Conservation (phyloP, 139 green algal species). For the Nannochloris sp. region DNA sequence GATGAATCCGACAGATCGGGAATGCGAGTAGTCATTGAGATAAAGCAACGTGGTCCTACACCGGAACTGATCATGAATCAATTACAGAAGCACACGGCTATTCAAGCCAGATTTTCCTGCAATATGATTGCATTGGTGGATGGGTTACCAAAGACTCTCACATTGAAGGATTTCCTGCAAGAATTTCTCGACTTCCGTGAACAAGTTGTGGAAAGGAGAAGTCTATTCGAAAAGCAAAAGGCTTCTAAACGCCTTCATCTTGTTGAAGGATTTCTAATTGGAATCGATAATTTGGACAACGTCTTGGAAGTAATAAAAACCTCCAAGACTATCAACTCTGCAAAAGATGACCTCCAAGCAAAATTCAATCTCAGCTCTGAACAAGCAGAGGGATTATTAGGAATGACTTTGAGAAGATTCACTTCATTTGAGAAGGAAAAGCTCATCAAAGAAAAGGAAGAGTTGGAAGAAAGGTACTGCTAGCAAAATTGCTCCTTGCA, state of each 20-base stretch:
- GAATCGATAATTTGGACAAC: conserved; percentile 60
- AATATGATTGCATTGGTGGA: conserved; percentile 79
- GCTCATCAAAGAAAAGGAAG: conserved; percentile 52
- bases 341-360: conserved; percentile 37
- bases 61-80: conserved; percentile 62
- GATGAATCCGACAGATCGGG: conserved; percentile 90
- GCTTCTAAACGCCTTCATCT: conserved; percentile 60
- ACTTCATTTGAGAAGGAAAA: conserved; percentile 68
- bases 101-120: conserved; percentile 65
- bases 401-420: conserved; percentile 73
- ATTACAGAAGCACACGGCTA: conserved; percentile 69
- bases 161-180: conserved; percentile 56
- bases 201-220: conserved; percentile 57
- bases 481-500: neutral
- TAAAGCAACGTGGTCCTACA: conserved; percentile 36
- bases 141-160: conserved; percentile 46
- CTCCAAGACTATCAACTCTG: conserved; percentile 50
- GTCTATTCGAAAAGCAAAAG: conserved; percentile 42
- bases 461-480: conserved; percentile 38
- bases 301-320: conserved; percentile 53
- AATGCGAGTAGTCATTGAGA: conserved; percentile 87
- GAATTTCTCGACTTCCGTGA: conserved; percentile 80
- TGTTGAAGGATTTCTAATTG: conserved; percentile 68
- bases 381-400: conserved; percentile 75
- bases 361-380: conserved; percentile 42